Base-by-base conservation (phyloP, 495 filamentous ascomycete species). In the Lentithecium fluviatile region DNA sequence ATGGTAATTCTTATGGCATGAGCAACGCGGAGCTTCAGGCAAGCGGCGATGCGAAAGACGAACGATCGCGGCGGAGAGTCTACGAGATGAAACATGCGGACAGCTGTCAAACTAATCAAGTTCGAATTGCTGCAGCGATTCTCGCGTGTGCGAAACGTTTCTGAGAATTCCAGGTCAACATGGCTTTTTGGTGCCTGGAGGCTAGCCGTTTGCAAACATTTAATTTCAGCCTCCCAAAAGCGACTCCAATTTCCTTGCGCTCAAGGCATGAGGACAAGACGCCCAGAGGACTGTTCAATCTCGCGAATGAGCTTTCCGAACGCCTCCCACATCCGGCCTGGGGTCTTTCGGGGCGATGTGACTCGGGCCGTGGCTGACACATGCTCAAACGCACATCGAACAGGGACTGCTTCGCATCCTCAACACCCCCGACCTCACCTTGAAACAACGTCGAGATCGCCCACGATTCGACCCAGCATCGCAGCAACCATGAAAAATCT, bases 391-490 rank as follows among this genome's bases (percentile, higher is more conserved):
- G 36, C 56, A 52, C 32, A 24, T 47, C 56, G 60, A 58, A 68
- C 65, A 68, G 60, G 60, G 65, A 54, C 42, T 59, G 65, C 65
- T 51, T 68, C 60, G 58, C 37, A 45, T 49, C 45, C 19, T 40
- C 51, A 51, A 58, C 56, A 57, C 51, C 32, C n/a, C 24, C 43
- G 38, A 47, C 56, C 56, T 21, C 47, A 64, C 55, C 47, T 54
- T 59, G 15, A 36, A 21, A 37, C 17, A 63, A 51, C 52, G 25
- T 57, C 47, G 13, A 53, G 15, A 7, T 32, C n/a, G 17, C 38
- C 23, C 37, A 19, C 8, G 6, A 20, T 15, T 10, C 37, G 25
- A 12, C 37, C 38, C 23, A 49, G 15, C 32, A 19, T 23, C 2
- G 24, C 40, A 23, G 13, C 20, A 11, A 51, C 8, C 23, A 11